These are phyloP conservation scores for Colletotrichum scovillei DNA, from an alignment of 2,329 filamentous ascomycete genomes.

Conservation along the genomic window DNA sequence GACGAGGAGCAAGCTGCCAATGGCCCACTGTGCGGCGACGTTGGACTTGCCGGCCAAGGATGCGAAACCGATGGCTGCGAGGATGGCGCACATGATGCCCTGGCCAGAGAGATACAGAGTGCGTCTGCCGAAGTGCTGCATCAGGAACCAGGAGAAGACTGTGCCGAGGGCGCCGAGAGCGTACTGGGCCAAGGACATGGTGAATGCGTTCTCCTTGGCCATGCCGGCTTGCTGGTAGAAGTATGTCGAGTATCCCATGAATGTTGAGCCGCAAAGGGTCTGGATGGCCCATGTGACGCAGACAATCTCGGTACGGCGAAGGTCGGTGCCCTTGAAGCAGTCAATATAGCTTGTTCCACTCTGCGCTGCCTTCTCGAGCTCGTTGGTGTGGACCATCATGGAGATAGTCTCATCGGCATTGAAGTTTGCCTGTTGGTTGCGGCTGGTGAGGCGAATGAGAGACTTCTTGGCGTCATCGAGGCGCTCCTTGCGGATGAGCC, in stretches of 20 bases:
- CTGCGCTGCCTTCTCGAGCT: constrained; percentile 54
- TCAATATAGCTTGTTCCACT: constrained; percentile 57
- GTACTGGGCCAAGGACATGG: constrained; percentile 54
- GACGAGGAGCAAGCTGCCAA: constrained; percentile 58
- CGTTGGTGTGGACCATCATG: constrained; percentile 64
- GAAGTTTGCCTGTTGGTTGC: constrained; percentile 44
- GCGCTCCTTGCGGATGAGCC: constrained; percentile 55
- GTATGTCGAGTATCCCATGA: constrained; percentile 50
- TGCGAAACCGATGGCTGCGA: constrained; percentile 56
- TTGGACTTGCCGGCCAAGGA: constrained; percentile 56
- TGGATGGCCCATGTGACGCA: constrained; percentile 53
- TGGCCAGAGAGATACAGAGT: constrained; percentile 58
- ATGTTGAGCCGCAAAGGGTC: constrained; percentile 51
- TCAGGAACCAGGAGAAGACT: constrained; percentile 57
- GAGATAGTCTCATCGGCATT: constrained; percentile 57
- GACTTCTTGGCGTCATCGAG: constrained; percentile 52
- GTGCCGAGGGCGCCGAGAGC: constrained; percentile 58
- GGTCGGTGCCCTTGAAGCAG: constrained; percentile 59
- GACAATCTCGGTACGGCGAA: constrained; percentile 58
- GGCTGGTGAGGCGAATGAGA: constrained; percentile 50
- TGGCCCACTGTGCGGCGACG: constrained; percentile 58
- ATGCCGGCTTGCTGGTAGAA: constrained; percentile 58
- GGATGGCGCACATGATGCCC: constrained; percentile 49
- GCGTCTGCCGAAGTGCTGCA: constrained; percentile 56
- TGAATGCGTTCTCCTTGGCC: constrained; percentile 50